Evolutionary conservation across 106 monocot genomes (phyloP), one percentile per base, ranked within the genome.

Genomic region (Phalaenopsis aphrodite): DNA sequence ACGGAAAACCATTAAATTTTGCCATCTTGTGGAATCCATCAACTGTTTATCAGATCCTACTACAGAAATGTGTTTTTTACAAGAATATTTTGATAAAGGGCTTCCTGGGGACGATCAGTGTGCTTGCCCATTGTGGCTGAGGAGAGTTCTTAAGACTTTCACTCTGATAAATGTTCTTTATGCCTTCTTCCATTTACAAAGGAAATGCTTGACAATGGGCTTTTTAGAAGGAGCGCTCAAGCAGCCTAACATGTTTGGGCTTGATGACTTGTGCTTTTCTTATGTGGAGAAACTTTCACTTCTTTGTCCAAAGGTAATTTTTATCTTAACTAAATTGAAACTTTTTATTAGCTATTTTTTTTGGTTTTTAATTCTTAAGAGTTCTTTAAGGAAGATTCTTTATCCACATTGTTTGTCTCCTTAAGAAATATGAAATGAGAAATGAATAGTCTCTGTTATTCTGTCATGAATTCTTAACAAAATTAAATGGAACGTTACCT

Each of bases 101-200:
- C 57, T 56, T 55, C n/a, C 10, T 3, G 73, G 14, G 4, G 77
- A 23, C 12, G 79, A 52, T 7, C 47, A 77, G 8, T 94, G 94
- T 75, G 38, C 83, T 5, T 95, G 95, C 47, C 95, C 91, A 36
- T 36, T 68, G 11, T 95, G 95, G 95, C 69, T 95, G 87, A 93
- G 83, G 84, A 91, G 78, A 79, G 69, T 91, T 37, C 16, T 95
- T 69, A 95, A 93, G 84, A 76, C 79, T 65, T 95, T 93, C 81
- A 77, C 85, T 41, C 85, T 95, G 55, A 37, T 95, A 14, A 95
- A 93, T 82, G 77, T 91, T 3, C 76, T 89, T 42, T 89, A 89
- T 58, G 89, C 86, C n/a, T 75, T 93, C 43, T 83, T 84, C 73
- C 86, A 88, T 77, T 79, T 82, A 80, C 85, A 87, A 78, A 42